Evolutionary conservation across 2,329 filamentous ascomycete species (phyloP).

Genomic region (Xylaria sp.): DNA sequence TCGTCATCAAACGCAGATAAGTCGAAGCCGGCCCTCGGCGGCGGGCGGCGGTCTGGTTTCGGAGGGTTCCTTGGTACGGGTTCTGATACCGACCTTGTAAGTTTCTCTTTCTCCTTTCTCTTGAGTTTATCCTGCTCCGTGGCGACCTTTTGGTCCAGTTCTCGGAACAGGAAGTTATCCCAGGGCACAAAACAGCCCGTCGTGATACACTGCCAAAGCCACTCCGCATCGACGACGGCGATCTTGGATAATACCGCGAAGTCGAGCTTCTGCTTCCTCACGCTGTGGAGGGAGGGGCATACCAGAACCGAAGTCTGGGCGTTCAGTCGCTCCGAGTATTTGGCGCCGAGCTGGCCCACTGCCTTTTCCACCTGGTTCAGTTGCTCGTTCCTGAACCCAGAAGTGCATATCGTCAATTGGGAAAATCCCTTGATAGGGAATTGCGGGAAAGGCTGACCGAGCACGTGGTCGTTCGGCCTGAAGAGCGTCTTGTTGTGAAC

Average conservation of each 20-base stretch:
- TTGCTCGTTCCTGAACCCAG: constrained; percentile 82
- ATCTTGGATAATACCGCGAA: constrained; percentile 76
- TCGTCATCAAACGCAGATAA: constrained; percentile 44
- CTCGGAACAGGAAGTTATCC: constrained; percentile 51
- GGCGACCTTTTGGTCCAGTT: constrained; percentile 42
- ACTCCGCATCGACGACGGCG: constrained; percentile 77
- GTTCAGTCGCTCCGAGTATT: constrained; percentile 77
- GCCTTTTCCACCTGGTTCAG: constrained; percentile 81
- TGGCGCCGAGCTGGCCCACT: constrained; percentile 75
- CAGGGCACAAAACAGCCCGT: constrained; percentile 53
- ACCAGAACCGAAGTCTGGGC: constrained; percentile 74
- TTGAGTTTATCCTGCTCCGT: constrained; percentile 14
- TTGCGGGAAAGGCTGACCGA: constrained; percentile 74
- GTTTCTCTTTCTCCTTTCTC: constrained; percentile 22
- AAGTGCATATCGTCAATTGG: constrained; percentile 74
- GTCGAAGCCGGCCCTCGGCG: constrained; percentile 40
- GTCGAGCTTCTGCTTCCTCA: constrained; percentile 75
- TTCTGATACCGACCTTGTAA: constrained; percentile 27
- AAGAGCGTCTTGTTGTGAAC: constrained; percentile 75
- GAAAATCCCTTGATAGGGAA: constrained; percentile 73
- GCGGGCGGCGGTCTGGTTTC: constrained; percentile 15
- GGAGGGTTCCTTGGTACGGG: constrained; percentile 18
- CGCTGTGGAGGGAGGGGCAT: constrained; percentile 60
- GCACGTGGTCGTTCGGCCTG: constrained; percentile 68
- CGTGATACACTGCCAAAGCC: constrained; percentile 82